Evolutionary conservation across 1,284 basidiomycete species (phyloP).

Genomic region (Somion occarium): DNA sequence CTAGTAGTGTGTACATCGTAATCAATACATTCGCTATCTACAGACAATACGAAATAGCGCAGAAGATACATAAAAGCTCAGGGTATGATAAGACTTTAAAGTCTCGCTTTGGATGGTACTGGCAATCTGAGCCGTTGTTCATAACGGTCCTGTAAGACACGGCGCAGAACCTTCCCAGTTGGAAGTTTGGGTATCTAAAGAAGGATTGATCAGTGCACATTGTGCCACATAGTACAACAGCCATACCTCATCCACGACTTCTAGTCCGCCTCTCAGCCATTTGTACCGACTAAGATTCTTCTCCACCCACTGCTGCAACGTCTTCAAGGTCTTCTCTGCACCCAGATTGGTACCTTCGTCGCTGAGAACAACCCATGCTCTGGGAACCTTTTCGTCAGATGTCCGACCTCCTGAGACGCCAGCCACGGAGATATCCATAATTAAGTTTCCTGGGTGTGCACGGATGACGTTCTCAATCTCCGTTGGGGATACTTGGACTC

Average conservation of each 20-base stretch:
- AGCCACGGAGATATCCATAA: constrained; percentile 58
- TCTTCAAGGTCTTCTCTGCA: constrained; percentile 33
- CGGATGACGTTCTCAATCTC: constrained; percentile 65
- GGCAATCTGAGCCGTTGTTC: constrained; percentile 29
- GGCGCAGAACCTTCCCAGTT: constrained; percentile 60
- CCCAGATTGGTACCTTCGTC: constrained; percentile 43
- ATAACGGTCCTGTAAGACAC: constrained; percentile 51
- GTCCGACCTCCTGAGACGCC: constrained; percentile 64
- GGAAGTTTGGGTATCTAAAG: constrained; percentile 61
- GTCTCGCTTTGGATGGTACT: not conserved
- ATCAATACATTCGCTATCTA: too few relatives aligned
- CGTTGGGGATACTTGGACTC: constrained; percentile 66
- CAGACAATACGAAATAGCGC: too few relatives aligned
- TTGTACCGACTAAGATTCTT: constrained; percentile 62
- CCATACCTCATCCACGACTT: constrained; percentile 43
- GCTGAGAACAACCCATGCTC: constrained; percentile 69
- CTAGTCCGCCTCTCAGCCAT: constrained; percentile 63
- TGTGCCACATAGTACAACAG: not conserved
- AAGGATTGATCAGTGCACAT: not conserved
- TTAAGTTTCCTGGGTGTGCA: constrained; percentile 49
- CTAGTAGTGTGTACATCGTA: too few relatives aligned
- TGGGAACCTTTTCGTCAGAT: constrained; percentile 60
- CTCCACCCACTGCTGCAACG: constrained; percentile 54
- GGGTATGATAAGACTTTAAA: too few relatives aligned
- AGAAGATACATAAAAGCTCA: too few relatives aligned